Evolutionary conservation across 139 green algal genomes (phyloP).

Genomic region (Chlorella ohadii): DNA sequence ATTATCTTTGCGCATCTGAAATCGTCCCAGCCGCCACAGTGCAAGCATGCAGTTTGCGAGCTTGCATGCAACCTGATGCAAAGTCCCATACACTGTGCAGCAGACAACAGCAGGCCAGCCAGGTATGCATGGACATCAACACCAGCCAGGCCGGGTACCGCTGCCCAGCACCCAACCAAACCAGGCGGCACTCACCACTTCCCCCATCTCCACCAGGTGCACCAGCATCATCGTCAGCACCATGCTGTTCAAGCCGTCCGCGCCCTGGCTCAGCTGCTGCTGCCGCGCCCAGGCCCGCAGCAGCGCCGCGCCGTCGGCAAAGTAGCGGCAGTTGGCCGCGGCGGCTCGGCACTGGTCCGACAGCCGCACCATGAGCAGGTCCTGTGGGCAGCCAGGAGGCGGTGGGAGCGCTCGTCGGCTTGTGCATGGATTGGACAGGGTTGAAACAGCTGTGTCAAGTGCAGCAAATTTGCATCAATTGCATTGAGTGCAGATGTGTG

Average conservation of each 20-base stretch:
- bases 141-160: background rate
- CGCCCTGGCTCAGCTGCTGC: constrained; percentile 49
- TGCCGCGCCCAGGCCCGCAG: constrained; percentile 74
- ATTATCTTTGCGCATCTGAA: constrained; percentile 19
- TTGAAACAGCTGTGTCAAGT: no score
- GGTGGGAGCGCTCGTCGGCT: background rate
- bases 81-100: no score
- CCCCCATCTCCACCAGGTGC: constrained; percentile 54
- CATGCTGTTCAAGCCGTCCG: constrained; percentile 62
- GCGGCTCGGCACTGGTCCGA: constrained; percentile 39
- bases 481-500: background rate
- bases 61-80: no score
- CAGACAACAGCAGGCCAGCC: background rate
- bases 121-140: background rate
- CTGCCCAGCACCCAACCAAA: background rate
- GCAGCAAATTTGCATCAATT: no score
- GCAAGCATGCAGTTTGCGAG: background rate
- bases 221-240: constrained; percentile 66
- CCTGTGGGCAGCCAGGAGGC: constrained; percentile 30
- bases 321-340: constrained; percentile 18
- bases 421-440: background rate
- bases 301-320: constrained; percentile 67
- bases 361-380: constrained; percentile 57
- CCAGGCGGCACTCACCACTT: constrained; percentile 50
- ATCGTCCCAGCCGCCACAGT: background rate